phyloP scores from a whole-genome alignment of 441 rosid genomes.

The Erysimum pusillum region DNA sequence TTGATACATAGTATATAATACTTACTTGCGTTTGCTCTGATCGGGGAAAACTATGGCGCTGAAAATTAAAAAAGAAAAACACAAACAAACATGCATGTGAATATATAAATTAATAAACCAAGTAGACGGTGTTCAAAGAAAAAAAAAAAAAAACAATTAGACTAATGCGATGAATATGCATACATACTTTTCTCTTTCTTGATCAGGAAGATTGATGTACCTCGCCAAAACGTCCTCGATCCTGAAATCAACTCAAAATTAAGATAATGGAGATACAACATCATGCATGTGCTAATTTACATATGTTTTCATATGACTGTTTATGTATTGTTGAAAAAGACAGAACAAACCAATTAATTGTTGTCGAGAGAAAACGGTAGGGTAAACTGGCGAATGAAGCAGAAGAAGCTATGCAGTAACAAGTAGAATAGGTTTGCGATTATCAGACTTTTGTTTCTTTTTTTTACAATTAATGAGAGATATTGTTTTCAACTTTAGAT shows the following conservation, averaged over 20 bases:
- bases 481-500: neutral
- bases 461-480: neutral
- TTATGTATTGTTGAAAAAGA: neutral
- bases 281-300: neutral
- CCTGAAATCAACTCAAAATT: slow-evolving; percentile 47
- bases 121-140: neutral
- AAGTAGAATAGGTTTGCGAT: slow-evolving; percentile 6
- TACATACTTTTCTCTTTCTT: slow-evolving; percentile 72
- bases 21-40: slow-evolving; percentile 43
- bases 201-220: slow-evolving; percentile 65
- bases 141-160: no score
- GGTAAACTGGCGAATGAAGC: neutral
- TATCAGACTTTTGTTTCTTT: neutral
- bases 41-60: slow-evolving; percentile 45
- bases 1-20: neutral
- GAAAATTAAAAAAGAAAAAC: slow-evolving; percentile 20
- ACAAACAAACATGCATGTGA: no score
- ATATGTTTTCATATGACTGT: neutral
- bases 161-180: neutral
- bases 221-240: slow-evolving; percentile 74
- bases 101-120: neutral
- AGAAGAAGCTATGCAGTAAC: neutral
- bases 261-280: slow-evolving; percentile 13
- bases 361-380: neutral
- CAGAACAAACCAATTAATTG: neutral